A percentile compares a stretch with the other conserved stretches of the same genome.
These are phyloP conservation scores for Diplodia intermedia DNA, from an alignment of 2,329 filamentous ascomycete species.

Conservation along the genomic window DNA sequence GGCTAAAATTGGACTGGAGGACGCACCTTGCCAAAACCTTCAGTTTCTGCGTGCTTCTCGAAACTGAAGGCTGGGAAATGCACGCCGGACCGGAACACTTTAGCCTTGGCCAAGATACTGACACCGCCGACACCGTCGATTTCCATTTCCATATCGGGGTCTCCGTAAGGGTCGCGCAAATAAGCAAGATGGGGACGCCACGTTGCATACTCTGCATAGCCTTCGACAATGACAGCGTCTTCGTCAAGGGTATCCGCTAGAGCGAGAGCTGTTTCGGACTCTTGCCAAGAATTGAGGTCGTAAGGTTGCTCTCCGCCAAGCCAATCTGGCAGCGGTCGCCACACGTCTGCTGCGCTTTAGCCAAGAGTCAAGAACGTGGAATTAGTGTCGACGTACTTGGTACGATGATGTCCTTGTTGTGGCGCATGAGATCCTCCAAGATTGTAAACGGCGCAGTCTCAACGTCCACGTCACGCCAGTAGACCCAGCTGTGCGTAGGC, in stretches of 20 bases:
- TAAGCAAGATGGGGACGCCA: slow-evolving; percentile 98
- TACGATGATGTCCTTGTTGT: slow-evolving; percentile 98
- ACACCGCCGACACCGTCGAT: slow-evolving; percentile 98
- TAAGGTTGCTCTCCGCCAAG: slow-evolving; percentile 98
- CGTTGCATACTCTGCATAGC: slow-evolving; percentile 97
- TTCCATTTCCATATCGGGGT: slow-evolving; percentile 99
- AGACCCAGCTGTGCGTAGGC: slow-evolving; percentile 98
- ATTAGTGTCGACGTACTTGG: slow-evolving; percentile 73
- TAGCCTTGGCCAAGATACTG: slow-evolving; percentile 94
- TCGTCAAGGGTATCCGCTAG: slow-evolving; percentile 95
- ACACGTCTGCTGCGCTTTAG: slow-evolving; percentile 68
- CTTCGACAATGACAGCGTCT: slow-evolving; percentile 97
- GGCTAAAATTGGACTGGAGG: not conserved
- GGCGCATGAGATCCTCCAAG: slow-evolving; percentile 95
- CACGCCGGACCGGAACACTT: slow-evolving; percentile 91
- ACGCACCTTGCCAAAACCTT: slow-evolving; percentile 94
- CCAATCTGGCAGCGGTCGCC: slow-evolving; percentile 98
- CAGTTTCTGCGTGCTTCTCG: slow-evolving; percentile 97
- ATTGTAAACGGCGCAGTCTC: slow-evolving; percentile 97
- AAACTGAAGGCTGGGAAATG: slow-evolving; percentile 99
- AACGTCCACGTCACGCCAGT: slow-evolving; percentile 98
- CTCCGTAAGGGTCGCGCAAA: slow-evolving; percentile 92
- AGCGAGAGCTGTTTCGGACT: slow-evolving; percentile 93
- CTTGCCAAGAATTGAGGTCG: slow-evolving; percentile 98
- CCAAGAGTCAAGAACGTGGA: not conserved